A percentile compares a stretch with the other conserved stretches of the same genome.
These are phyloP conservation scores for Trichoderma hamatum DNA, from an alignment of 2,329 filamentous ascomycete species.

Conservation along the genomic window DNA sequence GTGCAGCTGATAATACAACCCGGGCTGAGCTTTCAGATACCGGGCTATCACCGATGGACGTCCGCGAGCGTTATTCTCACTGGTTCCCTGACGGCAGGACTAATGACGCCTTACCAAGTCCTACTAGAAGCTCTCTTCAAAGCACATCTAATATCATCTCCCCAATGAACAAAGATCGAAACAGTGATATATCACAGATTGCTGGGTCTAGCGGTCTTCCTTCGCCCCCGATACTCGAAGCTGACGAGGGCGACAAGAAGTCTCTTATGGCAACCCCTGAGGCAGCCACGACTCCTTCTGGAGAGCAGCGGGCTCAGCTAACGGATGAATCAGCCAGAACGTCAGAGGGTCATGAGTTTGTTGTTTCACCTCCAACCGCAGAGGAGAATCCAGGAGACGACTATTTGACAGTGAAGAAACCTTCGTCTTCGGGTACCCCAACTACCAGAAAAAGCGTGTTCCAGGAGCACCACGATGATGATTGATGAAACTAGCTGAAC, in stretches of 20 bases:
- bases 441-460: slow-evolving; percentile 46
- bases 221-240: slow-evolving; percentile 17
- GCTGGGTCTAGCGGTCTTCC: neutral
- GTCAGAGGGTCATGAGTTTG: slow-evolving; percentile 11
- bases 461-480: slow-evolving; percentile 46
- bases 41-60: slow-evolving; percentile 44
- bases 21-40: slow-evolving; percentile 51
- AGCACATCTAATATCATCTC: slow-evolving; percentile 10
- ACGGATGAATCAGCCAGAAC: neutral
- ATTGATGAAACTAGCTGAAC: slow-evolving; percentile 36
- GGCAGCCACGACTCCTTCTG: neutral
- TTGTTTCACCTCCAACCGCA: slow-evolving; percentile 38
- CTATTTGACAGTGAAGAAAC: slow-evolving; percentile 36
- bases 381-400: slow-evolving; percentile 35
- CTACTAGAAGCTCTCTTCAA: slow-evolving; percentile 13
- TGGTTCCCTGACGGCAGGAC: slow-evolving; percentile 31
- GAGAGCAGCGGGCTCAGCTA: neutral
- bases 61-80: slow-evolving; percentile 43
- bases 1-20: slow-evolving; percentile 46
- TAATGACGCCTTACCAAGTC: slow-evolving; percentile 28
- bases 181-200: slow-evolving; percentile 14
- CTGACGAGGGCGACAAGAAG: slow-evolving; percentile 14
- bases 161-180: neutral
- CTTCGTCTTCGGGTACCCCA: slow-evolving; percentile 31
- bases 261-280: neutral